phyloP scores from a whole-genome alignment of 192 early-diverging fungal genomes.

The Coemansia sp. region DNA sequence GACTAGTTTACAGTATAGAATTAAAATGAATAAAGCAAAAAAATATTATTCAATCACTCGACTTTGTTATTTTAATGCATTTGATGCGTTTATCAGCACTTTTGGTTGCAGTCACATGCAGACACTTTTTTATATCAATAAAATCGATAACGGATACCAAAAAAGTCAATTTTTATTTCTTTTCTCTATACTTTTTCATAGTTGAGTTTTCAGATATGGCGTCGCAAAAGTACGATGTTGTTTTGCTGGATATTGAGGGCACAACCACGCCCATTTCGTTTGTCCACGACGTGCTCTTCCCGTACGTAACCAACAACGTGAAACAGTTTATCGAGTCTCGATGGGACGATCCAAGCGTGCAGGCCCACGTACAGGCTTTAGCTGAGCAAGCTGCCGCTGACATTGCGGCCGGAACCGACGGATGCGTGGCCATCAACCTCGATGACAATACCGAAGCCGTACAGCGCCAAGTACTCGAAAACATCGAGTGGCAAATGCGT shows the following conservation, averaged over 20 bases:
- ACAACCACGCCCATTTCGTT: constrained; percentile 97
- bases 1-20: neutral
- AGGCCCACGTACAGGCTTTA: constrained; percentile 56
- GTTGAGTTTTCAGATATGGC: neutral
- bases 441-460: constrained; percentile 17
- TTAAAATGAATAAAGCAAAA: neutral
- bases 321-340: constrained; percentile 63
- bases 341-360: constrained; percentile 53
- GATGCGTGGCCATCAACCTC: constrained; percentile 22
- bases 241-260: constrained; percentile 89
- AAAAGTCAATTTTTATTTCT: neutral
- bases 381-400: constrained; percentile 53
- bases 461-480: constrained; percentile 39
- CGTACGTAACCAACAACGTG: constrained; percentile 71
- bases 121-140: neutral
- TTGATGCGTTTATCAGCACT: neutral
- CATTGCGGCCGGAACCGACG: constrained; percentile 5
- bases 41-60: neutral
- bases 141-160: neutral
- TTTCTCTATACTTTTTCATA: neutral
- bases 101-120: neutral
- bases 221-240: constrained; percentile 24
- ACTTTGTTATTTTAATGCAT: neutral
- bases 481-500: constrained; percentile 82
- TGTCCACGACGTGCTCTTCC: constrained; percentile 92